Evolutionary conservation across 495 filamentous ascomycete genomes (phyloP).

Genomic region (Pseudevernia furfuracea): DNA sequence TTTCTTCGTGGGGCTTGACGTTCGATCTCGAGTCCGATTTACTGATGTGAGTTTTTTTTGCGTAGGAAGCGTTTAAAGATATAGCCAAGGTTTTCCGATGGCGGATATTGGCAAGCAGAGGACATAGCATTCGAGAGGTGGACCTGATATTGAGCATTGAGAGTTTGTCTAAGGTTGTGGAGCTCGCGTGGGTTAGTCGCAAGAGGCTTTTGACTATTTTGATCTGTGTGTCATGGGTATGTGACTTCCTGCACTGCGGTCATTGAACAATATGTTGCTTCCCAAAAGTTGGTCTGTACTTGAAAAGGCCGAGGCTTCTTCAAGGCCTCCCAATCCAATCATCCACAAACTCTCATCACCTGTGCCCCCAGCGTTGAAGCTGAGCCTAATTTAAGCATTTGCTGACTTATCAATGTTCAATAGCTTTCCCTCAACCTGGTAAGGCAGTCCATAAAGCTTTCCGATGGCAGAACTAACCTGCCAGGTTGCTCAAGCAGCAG

Average conservation of each 20-base stretch:
- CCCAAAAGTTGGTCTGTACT: neutral
- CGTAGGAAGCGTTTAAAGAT: constrained; percentile 25
- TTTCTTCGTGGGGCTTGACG: constrained; percentile 18
- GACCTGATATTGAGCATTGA: constrained; percentile 23
- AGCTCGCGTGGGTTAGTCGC: constrained; percentile 19
- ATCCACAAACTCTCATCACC: too few relatives aligned
- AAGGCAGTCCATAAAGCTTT: neutral
- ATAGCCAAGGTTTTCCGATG: constrained; percentile 24
- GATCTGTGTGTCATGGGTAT: constrained; percentile 17
- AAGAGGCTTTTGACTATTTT: constrained; percentile 11
- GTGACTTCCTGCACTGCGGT: neutral
- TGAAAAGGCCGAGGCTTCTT: neutral
- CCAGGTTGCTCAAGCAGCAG: constrained; percentile 22
- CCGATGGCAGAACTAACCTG: constrained; percentile 1
- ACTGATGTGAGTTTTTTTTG: neutral
- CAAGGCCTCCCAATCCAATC: neutral
- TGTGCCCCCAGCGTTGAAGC: neutral
- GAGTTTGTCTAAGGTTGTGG: constrained; percentile 18
- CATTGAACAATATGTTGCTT: neutral
- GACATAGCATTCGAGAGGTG: constrained; percentile 19
- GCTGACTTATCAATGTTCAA: neutral
- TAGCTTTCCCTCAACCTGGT: constrained; percentile 20
- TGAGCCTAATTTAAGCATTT: neutral
- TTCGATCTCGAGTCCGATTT: neutral
- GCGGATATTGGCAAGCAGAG: constrained; percentile 20